Conservation (phyloP, 495 filamentous ascomycete species). For the Aspergillus sparsus region DNA sequence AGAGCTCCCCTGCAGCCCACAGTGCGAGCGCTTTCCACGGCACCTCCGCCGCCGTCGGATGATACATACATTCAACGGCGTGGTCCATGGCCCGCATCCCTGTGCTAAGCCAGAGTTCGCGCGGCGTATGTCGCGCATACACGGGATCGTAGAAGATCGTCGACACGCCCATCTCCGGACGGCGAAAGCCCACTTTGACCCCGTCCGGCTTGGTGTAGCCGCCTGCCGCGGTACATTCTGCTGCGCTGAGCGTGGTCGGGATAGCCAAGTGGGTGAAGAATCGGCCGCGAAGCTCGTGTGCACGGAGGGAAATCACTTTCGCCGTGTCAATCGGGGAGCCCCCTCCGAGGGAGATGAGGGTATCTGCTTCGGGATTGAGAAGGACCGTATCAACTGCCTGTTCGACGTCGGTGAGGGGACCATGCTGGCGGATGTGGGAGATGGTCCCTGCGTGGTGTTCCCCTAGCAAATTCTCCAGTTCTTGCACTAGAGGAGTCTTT, state of each 20-base stretch:
- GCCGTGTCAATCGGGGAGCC: conserved; percentile 11
- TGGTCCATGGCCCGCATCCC: conserved; percentile 12
- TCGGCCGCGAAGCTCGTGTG: background rate
- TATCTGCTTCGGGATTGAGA: background rate
- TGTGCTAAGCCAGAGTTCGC: conserved; percentile 5
- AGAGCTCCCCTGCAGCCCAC: background rate
- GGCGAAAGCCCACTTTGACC: conserved; percentile 3
- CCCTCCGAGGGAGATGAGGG: conserved; percentile 5
- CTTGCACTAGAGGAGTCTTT: conserved; percentile 11
- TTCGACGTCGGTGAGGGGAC: background rate
- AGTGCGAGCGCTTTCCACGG: conserved; percentile 3
- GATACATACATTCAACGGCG: conserved; percentile 7
- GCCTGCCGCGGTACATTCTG: conserved; percentile 9
- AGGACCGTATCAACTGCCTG: background rate
- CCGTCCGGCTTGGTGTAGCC: background rate
- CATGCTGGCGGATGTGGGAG: conserved; percentile 9
- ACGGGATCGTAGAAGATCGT: conserved; percentile 10
- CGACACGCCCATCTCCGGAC: background rate
- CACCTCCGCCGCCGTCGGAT: conserved; percentile 1
- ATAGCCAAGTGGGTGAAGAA: conserved; percentile 12
- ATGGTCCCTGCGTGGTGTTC: conserved; percentile 1
- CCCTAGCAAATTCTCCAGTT: conserved; percentile 5
- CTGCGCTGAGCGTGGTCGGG: conserved; percentile 11
- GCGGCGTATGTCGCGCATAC: conserved; percentile 5
- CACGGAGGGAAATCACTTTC: conserved; percentile 2